Evolutionary conservation across 1,284 basidiomycete genomes (phyloP).

Genomic region (Boletus smithii): DNA sequence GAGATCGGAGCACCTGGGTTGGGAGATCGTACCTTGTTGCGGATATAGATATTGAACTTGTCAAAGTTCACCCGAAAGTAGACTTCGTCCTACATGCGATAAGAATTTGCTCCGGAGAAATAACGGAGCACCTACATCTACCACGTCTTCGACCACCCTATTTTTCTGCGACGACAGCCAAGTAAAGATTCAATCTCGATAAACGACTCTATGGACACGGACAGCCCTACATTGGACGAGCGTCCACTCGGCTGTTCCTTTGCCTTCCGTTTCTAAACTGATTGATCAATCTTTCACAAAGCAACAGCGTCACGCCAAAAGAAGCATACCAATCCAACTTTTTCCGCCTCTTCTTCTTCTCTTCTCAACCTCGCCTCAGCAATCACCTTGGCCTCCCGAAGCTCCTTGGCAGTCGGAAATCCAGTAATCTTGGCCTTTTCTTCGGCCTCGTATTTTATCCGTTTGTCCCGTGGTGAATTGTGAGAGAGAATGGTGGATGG

Average conservation of each 20-base stretch:
- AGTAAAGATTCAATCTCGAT: not conserved
- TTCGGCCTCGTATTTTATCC: conserved; percentile 70
- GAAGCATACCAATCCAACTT: conserved; percentile 61
- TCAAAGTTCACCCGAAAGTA: conserved; percentile 88
- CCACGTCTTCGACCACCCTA: conserved; percentile 50
- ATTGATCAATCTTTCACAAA: conserved; percentile 8
- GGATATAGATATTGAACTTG: conserved; percentile 83
- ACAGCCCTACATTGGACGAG: conserved; percentile 47
- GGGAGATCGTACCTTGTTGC: conserved; percentile 66
- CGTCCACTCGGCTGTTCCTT: conserved; percentile 48
- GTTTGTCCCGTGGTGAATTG: conserved; percentile 70
- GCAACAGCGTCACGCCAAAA: not conserved
- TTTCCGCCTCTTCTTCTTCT: conserved; percentile 71
- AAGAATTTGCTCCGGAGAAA: conserved; percentile 1
- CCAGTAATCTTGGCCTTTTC: conserved; percentile 69
- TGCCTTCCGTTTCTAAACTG: conserved; percentile 56
- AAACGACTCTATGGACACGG: not conserved
- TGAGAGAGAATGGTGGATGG: conserved; percentile 71
- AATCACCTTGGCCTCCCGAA: conserved; percentile 63
- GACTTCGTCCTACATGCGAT: conserved; percentile 54
- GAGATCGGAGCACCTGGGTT: not conserved
- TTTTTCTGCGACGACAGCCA: conserved; percentile 43
- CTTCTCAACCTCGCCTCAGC: conserved; percentile 59
- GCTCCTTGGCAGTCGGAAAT: conserved; percentile 72
- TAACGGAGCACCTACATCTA: conserved; percentile 54